phyloP scores from a whole-genome alignment of 192 early-diverging fungal genomes.

The Rhizophagus prolifer region DNA sequence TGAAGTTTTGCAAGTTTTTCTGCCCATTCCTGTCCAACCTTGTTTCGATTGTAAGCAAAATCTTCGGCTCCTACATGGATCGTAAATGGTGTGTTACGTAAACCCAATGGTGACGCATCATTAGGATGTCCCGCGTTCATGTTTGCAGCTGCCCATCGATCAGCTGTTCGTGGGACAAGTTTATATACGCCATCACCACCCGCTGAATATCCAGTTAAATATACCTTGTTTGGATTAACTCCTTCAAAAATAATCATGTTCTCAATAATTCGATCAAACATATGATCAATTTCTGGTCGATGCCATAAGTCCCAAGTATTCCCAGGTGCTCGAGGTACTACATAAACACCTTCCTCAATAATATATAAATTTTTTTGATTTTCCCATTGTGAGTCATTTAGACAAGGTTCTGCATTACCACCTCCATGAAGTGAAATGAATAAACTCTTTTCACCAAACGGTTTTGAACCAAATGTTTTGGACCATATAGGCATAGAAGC shows the following conservation, averaged over 20 bases:
- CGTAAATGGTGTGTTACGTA: not conserved
- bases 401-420: not conserved
- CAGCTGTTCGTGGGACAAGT: slow-evolving; percentile 8
- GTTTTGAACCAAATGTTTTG: not conserved
- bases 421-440: slow-evolving; percentile 6
- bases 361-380: not conserved
- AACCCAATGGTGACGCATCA: not conserved
- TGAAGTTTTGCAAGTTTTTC: not conserved
- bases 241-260: not conserved
- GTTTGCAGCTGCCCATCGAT: slow-evolving; percentile 1
- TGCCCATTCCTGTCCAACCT: not conserved
- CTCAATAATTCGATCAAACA: slow-evolving; percentile 10
- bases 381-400: not conserved
- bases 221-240: not conserved
- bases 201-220: slow-evolving; percentile 7
- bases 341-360: not conserved
- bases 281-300: slow-evolving; percentile 11
- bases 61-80: slow-evolving; percentile 1
- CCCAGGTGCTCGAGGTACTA: not conserved
- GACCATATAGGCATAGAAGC: slow-evolving; percentile 2
- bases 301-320: slow-evolving; percentile 6
- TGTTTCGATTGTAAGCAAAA: not conserved
- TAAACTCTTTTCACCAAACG: slow-evolving; percentile 3
- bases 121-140: slow-evolving; percentile 7
- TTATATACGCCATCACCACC: slow-evolving; percentile 2